Conservation (phyloP, 108 stramenopile species). For the Conticribra weissflogii region DNA sequence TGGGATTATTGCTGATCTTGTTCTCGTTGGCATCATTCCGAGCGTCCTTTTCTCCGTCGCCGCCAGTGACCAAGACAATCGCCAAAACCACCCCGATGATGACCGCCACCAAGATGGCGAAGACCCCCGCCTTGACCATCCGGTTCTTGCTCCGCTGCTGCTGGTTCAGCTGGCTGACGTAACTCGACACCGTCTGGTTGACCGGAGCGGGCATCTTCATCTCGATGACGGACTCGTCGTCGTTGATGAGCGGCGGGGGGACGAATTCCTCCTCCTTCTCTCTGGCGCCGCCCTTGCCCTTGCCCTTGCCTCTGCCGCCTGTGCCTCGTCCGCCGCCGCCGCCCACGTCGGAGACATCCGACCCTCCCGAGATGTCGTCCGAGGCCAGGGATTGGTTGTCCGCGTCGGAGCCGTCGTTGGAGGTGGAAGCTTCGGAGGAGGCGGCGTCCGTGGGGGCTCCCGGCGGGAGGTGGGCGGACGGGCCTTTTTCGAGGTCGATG, state of each 20-base stretch:
- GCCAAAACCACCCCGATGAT: conserved; percentile 38
- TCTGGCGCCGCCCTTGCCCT: not conserved
- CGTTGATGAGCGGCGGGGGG: conserved; percentile 40
- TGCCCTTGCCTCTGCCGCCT: conserved; percentile 12
- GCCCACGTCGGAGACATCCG: conserved; percentile 10
- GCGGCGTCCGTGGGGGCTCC: conserved; percentile 9
- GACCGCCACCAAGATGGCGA: conserved; percentile 28
- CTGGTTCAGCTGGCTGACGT: conserved; percentile 46
- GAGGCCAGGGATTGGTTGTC: conserved; percentile 15
- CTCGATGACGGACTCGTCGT: conserved; percentile 44
- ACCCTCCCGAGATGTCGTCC: conserved; percentile 27
- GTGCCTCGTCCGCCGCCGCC: conserved; percentile 3
- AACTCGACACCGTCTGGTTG: conserved; percentile 39
- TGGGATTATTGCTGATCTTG: no score
- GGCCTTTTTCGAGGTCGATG: not conserved
- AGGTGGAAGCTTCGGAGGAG: not conserved
- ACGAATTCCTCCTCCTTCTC: conserved; percentile 3
- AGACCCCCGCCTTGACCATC: conserved; percentile 27
- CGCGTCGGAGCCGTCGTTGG: not conserved
- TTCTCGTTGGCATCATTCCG: not conserved
- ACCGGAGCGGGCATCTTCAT: conserved; percentile 51
- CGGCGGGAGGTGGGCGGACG: no score
- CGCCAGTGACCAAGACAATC: conserved; percentile 17
- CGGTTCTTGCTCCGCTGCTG: conserved; percentile 22
- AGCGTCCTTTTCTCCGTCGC: conserved; percentile 8